Base-by-base conservation (phyloP, 2,329 filamentous ascomycete species). In the Lachnellula subtilissima region DNA sequence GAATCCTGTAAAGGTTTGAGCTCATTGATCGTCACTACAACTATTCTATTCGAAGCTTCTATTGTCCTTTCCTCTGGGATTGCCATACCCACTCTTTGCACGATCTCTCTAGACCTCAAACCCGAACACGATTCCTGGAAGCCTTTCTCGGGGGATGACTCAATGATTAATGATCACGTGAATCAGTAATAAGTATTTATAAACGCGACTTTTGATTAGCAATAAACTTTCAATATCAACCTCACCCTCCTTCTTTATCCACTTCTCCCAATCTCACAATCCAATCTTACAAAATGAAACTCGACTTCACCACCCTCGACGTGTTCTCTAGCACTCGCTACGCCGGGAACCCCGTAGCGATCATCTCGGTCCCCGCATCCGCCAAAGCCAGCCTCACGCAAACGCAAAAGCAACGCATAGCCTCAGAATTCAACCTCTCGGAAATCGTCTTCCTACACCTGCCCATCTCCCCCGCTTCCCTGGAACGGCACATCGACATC, bases 391-490 rank as follows among this genome's bases (percentile, higher is more conserved):
- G 65, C 14, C 71, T 84, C 22, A 74, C 75, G 2, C 77, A 81
- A 63, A 67, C 72, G 2, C 75, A 78, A 64, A 86, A 86, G 65
- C 81, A 84, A 65, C 66, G 71, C 59, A 79, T 86, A 58, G 82
- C 83, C 45, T 73, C 75, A 54, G 84, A 87, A 69, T 86, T 86
- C 73, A 84, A 83, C 69, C 78, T 83, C 64, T 83, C 80, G 50
- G 83, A 85, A 69, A 86, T 83, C 0, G 80, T 84, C 48, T 86
- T 86, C 65, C 70, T 86, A 22, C 80, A 86, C 70, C 63, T 69
- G 5, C 57, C 65, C 8, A 52, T 60, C 28, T 70, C 73, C 49
- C 59, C 66, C 22, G 55, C 62, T 15, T 67, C 69, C 49, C 65
- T 72, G 57, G 64, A 71, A 15, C 70, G 78, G 45, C 70, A 70